A percentile compares a stretch with the other conserved stretches of the same genome.
Conservation (phyloP, 805 yeast genomes). For the Myxozyma kluyveri region DNA sequence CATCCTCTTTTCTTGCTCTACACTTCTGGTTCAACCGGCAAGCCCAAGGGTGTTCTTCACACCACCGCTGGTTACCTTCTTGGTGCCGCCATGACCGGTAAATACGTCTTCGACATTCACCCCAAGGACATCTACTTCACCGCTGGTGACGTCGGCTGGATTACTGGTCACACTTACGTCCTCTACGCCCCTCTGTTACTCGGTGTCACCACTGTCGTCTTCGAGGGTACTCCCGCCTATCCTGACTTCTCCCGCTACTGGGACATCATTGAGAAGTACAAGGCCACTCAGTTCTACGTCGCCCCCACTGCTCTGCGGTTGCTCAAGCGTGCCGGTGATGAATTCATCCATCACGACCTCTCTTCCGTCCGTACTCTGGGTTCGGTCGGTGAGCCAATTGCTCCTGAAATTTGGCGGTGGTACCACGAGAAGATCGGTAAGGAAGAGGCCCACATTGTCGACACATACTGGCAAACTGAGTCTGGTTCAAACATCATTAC, state of each 20-base stretch:
- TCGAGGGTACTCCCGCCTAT: slow-evolving; percentile 97
- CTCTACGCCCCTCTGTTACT: slow-evolving; percentile 86
- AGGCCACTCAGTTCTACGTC: slow-evolving; percentile 92
- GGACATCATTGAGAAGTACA: slow-evolving; percentile 89
- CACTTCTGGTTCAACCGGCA: slow-evolving; percentile 97
- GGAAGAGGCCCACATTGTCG: slow-evolving; percentile 82
- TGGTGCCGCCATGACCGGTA: slow-evolving; percentile 88
- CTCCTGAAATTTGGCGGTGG: slow-evolving; percentile 99
- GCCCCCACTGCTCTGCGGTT: slow-evolving; percentile 98
- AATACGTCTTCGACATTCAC: slow-evolving; percentile 90
- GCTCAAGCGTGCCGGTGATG: slow-evolving; percentile 85
- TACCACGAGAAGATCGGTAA: slow-evolving; percentile 90
- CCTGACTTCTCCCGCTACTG: slow-evolving; percentile 95
- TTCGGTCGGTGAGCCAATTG: slow-evolving; percentile 98
- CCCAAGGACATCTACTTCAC: slow-evolving; percentile 85
- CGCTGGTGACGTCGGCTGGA: slow-evolving; percentile 99
- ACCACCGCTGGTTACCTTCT: slow-evolving; percentile 90
- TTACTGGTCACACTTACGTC: slow-evolving; percentile 96
- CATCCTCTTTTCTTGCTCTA: slow-evolving; percentile 94
- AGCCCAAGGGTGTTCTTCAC: slow-evolving; percentile 97
- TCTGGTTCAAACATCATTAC: slow-evolving; percentile 94
- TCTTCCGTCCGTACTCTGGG: slow-evolving; percentile 89
- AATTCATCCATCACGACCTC: slow-evolving; percentile 77
- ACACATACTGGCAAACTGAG: slow-evolving; percentile 99
- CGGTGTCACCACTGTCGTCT: slow-evolving; percentile 89